Percentiles rank a stretch among this genome's conserved stretches.
Conservation (phyloP, 2,329 filamentous ascomycete genomes). For the Ambrosiella beaveri region DNA sequence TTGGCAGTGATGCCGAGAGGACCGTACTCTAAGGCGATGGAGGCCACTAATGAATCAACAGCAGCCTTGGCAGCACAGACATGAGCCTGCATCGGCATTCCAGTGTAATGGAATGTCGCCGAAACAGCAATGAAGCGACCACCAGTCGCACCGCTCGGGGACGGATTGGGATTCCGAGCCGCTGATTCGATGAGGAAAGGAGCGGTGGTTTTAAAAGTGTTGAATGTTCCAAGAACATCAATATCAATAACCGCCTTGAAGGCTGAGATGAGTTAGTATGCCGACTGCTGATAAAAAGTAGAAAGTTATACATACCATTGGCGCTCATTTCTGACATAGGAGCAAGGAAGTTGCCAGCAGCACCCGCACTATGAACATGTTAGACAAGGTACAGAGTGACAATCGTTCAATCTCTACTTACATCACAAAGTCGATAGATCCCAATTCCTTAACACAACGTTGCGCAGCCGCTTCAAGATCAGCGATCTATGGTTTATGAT, state of each 20-base stretch:
- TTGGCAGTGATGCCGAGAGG: slow-evolving; percentile 77
- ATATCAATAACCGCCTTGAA: slow-evolving; percentile 96
- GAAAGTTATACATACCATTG: slow-evolving; percentile 33
- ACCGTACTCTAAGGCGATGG: slow-evolving; percentile 74
- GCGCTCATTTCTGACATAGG: slow-evolving; percentile 64
- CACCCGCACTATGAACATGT: slow-evolving; percentile 51
- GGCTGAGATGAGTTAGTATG: slow-evolving; percentile 25
- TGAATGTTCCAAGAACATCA: slow-evolving; percentile 82
- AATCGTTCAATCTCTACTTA: slow-evolving; percentile 25
- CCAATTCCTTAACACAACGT: slow-evolving; percentile 64
- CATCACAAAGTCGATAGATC: slow-evolving; percentile 85
- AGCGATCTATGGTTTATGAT: slow-evolving; percentile 28
- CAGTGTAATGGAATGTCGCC: slow-evolving; percentile 81
- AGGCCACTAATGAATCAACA: slow-evolving; percentile 68
- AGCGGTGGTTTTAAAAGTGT: slow-evolving; percentile 83
- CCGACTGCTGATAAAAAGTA: neutral
- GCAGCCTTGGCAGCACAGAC: slow-evolving; percentile 84
- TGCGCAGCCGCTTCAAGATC: slow-evolving; percentile 58
- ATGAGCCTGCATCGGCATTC: slow-evolving; percentile 71
- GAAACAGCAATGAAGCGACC: slow-evolving; percentile 82
- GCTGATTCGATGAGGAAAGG: slow-evolving; percentile 67
- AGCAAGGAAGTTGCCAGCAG: slow-evolving; percentile 87
- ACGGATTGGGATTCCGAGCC: slow-evolving; percentile 31
- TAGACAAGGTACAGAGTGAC: neutral
- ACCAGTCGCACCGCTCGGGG: slow-evolving; percentile 47